Evolutionary conservation across 176 grass and related monocot genomes (phyloP), one percentile per base, ranked within the genome.

Genomic region (Pontederia crassipes): DNA sequence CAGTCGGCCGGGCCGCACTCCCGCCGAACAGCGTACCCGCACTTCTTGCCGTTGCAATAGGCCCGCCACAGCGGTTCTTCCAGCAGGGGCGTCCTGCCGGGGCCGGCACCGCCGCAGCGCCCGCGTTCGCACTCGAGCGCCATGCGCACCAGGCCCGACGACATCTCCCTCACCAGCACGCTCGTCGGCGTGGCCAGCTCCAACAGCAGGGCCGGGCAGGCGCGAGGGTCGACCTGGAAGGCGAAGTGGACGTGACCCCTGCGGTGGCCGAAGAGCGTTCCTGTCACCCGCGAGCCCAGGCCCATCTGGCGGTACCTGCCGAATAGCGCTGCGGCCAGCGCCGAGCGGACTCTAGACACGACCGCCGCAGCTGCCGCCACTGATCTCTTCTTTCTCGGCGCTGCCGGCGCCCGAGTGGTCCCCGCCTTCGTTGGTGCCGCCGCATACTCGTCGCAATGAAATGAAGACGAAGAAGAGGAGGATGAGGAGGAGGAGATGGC

Each of bases 121-220:
- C 13, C 58, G 66, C 72, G 49, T 50, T 83, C 81, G 81, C 84
- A 97, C 74, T 91, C 93, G 67, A 97, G 84, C 10, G 93, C 87
- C 62, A 97, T 89, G 35, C 93, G 75, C 8, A 91, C 87, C 63
- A 97, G 87, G 45, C 87, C 93, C 0, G 93, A 97, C 51, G 93
- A 80, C 93, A 97, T 97, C 93, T 97, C 93, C 55, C 76, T 57
- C 54, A 97, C 93, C 54, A 97, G 93, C 13, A 84, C 80, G 71
- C 76, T 78, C 18, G 87, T 88, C 49, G 81, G 80, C 18, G 81
- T 86, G 18, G 87, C 79, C 62, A 97, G 72, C 81, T 97, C 93
- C 11, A 97, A 65, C 10, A 97, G 81, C 67, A 97, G 70, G 28
- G 83, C 84, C 11, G 93, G 93, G 49, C 73, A 24, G 2, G 84